Evolutionary conservation across 306 rosid genomes (phyloP).

Genomic region (Cucumis melo): DNA sequence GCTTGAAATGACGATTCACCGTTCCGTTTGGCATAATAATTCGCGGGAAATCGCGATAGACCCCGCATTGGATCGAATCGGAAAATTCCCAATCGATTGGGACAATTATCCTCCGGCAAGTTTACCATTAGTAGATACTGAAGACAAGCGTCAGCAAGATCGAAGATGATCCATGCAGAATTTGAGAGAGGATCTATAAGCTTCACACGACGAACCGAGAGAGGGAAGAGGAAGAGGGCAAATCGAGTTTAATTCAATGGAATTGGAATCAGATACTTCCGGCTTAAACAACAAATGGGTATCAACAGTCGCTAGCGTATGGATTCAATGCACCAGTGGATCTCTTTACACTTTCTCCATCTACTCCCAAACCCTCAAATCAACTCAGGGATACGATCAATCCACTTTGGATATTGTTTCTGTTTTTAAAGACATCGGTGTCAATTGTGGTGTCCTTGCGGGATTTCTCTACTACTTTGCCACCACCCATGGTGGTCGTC

Average conservation of each 20-base stretch:
- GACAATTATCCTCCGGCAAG: not conserved
- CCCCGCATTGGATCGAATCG: not conserved
- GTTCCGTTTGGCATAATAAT: not conserved
- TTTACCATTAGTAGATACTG: not conserved
- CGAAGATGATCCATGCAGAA: not conserved
- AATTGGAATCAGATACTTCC: constrained; percentile 25
- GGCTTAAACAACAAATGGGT: constrained; percentile 38
- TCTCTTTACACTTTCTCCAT: constrained; percentile 79
- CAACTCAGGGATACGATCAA: constrained; percentile 62
- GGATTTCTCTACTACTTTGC: constrained; percentile 63
- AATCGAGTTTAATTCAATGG: not conserved
- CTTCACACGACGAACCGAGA: not conserved
- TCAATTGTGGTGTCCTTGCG: constrained; percentile 63
- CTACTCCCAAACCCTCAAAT: constrained; percentile 64
- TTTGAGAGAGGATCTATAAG: not conserved
- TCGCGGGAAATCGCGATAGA: not conserved
- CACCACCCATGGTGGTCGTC: constrained; percentile 13
- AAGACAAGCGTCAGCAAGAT: not conserved
- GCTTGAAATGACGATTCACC: not conserved
- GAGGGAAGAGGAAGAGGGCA: not conserved
- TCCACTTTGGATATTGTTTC: constrained; percentile 86
- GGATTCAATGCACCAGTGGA: constrained; percentile 81
- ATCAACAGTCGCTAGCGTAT: constrained; percentile 51
- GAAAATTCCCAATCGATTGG: not conserved
- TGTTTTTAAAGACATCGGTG: constrained; percentile 87